These are phyloP conservation scores for Lactarius pseudohatsudake DNA, from an alignment of 768 basidiomycete genomes.

Conservation along the genomic window DNA sequence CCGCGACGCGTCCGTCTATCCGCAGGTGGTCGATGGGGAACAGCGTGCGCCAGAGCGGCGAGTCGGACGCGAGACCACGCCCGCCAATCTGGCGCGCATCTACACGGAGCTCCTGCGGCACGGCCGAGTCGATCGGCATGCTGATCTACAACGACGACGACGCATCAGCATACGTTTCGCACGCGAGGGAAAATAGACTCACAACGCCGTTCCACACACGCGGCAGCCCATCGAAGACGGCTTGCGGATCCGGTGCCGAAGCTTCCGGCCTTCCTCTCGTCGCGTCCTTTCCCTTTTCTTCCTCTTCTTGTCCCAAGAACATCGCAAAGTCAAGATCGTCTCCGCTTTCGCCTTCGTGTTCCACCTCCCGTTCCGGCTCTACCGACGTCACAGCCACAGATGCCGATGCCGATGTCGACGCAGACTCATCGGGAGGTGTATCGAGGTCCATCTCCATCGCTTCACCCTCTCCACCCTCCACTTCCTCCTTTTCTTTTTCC, in stretches of 20 bases:
- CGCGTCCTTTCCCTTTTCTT: slow-evolving; percentile 31
- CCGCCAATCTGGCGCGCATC: slow-evolving; percentile 82
- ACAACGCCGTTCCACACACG: slow-evolving; percentile 79
- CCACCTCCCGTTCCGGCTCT: slow-evolving; percentile 22
- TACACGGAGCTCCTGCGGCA: slow-evolving; percentile 64
- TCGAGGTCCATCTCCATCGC: slow-evolving; percentile 12
- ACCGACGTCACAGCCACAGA: background rate
- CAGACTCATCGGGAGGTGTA: slow-evolving; percentile 14
- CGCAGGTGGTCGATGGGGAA: slow-evolving; percentile 69
- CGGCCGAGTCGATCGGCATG: slow-evolving; percentile 76
- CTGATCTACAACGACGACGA: slow-evolving; percentile 49
- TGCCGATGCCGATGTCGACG: background rate
- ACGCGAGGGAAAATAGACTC: slow-evolving; percentile 30
- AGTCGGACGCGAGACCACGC: slow-evolving; percentile 53
- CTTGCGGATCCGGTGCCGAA: slow-evolving; percentile 28
- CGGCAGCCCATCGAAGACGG: slow-evolving; percentile 54
- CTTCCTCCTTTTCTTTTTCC: slow-evolving; percentile 73
- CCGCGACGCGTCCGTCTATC: slow-evolving; percentile 83
- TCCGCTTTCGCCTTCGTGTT: slow-evolving; percentile 54
- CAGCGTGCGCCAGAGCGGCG: slow-evolving; percentile 70
- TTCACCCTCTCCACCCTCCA: slow-evolving; percentile 1
- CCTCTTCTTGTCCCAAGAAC: slow-evolving; percentile 61
- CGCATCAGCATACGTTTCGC: slow-evolving; percentile 28
- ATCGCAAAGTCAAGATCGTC: slow-evolving; percentile 75
- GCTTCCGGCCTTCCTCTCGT: slow-evolving; percentile 9